Percentiles rank a stretch among this genome's conserved stretches.
Conservation (phyloP, 2,329 filamentous ascomycete genomes). For the Colletotrichum liaoningense region DNA sequence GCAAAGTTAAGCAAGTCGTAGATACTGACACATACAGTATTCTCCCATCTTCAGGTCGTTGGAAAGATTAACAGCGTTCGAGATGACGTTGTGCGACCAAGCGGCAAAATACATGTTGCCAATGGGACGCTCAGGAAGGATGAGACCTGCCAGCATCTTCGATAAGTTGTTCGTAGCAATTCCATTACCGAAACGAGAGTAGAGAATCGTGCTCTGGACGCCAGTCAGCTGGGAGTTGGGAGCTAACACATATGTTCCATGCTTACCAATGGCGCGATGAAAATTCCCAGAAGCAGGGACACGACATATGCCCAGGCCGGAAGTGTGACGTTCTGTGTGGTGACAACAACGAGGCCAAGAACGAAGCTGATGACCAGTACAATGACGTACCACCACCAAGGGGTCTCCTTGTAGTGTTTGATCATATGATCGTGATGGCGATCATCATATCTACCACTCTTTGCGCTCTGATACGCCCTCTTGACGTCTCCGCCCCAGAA, state of each 20-base stretch:
- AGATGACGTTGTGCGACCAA: constrained; percentile 69
- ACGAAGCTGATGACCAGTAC: constrained; percentile 57
- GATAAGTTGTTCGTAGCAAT: constrained; percentile 70
- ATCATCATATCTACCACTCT: constrained; percentile 56
- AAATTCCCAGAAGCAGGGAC: constrained; percentile 53
- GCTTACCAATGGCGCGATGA: constrained; percentile 63
- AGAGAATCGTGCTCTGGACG: constrained; percentile 60
- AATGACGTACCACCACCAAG: constrained; percentile 59
- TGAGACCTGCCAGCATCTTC: constrained; percentile 65
- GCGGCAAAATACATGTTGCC: constrained; percentile 70
- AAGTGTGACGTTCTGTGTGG: constrained; percentile 58
- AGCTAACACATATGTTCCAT: not conserved
- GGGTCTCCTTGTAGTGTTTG: constrained; percentile 62
- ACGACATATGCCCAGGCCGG: constrained; percentile 61
- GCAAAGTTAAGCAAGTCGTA: not conserved
- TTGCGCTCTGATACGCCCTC: constrained; percentile 58
- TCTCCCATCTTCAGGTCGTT: constrained; percentile 69
- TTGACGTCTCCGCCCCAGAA: constrained; percentile 68
- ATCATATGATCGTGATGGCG: constrained; percentile 64
- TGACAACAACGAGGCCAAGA: constrained; percentile 57
- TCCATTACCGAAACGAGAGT: constrained; percentile 65
- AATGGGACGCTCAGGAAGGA: constrained; percentile 61
- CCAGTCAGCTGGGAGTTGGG: constrained; percentile 19
- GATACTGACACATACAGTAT: constrained; percentile 55
- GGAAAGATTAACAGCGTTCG: constrained; percentile 60